Base-by-base conservation (phyloP, 768 basidiomycete species). In the Leccinum barrowsii region DNA sequence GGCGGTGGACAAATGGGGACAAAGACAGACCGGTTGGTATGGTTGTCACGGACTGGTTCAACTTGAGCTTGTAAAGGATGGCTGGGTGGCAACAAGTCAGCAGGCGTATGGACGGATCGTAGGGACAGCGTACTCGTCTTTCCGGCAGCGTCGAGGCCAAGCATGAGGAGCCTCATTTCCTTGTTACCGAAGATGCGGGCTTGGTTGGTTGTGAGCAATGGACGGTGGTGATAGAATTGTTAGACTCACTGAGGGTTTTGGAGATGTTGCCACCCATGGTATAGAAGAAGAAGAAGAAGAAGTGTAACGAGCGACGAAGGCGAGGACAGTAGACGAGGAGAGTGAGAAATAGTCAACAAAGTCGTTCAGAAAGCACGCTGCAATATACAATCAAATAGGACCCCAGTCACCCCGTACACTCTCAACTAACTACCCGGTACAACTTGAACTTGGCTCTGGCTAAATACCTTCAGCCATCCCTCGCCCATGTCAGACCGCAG, bases 11-110 rank as follows among this genome's bases (percentile, higher is more conserved):
- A 24, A 34, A 13, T 7, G 10, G 7, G 15, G 17, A 54, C n/a
- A 56, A 34, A 22, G 49, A 67, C 63, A 40, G 56, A 89, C 93
- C 93, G 59, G 96, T 98, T 59, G 96, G 96, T 70, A 98, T 98
- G 21, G 96, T 98, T 21, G 96, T 98, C 58, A 98, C 96, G 52
- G 92, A 94, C 77, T 98, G 95, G 77, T 98, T 97, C 74, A 98
- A 78, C 78, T 98, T 98, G 76, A 98, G 87, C 74, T 98, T 98
- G 82, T 98, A 98, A 50, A 98, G 84, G 71, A 98, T 98, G 48
- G 96, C 96, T 98, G 73, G 30, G 32, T 28, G 59, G 35, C n/a
- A 51, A 37, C 50, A 22, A 28, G 53, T 57, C 24, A 57, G 49
- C n/a, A 46, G 28, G 48, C 40, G 34, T 3, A 47, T 15, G 55